These are phyloP conservation scores for Xanthoceras sorbifolium DNA, from an alignment of 345 rosid genomes.

Conservation along the genomic window DNA sequence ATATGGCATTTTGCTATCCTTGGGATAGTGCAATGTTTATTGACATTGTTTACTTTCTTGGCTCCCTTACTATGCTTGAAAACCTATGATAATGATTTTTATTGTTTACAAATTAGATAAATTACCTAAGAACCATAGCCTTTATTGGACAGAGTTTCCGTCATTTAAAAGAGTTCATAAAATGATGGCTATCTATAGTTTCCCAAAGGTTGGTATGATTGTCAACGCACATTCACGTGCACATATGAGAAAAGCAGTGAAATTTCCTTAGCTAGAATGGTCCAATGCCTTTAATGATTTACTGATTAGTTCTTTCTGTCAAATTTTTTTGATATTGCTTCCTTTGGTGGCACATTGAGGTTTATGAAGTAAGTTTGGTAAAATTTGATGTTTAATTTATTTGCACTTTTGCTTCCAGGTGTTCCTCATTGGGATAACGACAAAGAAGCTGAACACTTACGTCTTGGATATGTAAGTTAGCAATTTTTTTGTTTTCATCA, in stretches of 20 bases:
- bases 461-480: slow-evolving; percentile 81
- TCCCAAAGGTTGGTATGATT: slow-evolving; percentile 54
- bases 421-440: slow-evolving; percentile 64
- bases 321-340: neutral
- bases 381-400: neutral
- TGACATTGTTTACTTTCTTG: neutral
- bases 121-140: slow-evolving; percentile 19
- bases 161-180: slow-evolving; percentile 40
- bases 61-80: neutral
- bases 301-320: neutral
- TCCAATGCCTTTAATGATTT: neutral
- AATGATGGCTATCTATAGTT: slow-evolving; percentile 48
- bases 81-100: neutral
- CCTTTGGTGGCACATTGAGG: neutral
- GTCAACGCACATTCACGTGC: neutral
- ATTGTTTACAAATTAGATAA: slow-evolving; percentile 7
- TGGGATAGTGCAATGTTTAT: neutral
- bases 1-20: neutral
- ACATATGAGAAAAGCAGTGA: neutral
- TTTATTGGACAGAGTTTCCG: slow-evolving; percentile 45
- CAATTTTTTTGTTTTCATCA: slow-evolving; percentile 6
- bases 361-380: neutral
- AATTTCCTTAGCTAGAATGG: neutral
- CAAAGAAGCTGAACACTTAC: slow-evolving; percentile 77
- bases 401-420: slow-evolving; percentile 49